Percentiles rank a stretch among this genome's conserved stretches.
phyloP scores from a whole-genome alignment of 2,329 filamentous ascomycete genomes.

The Colletotrichum sp. region DNA sequence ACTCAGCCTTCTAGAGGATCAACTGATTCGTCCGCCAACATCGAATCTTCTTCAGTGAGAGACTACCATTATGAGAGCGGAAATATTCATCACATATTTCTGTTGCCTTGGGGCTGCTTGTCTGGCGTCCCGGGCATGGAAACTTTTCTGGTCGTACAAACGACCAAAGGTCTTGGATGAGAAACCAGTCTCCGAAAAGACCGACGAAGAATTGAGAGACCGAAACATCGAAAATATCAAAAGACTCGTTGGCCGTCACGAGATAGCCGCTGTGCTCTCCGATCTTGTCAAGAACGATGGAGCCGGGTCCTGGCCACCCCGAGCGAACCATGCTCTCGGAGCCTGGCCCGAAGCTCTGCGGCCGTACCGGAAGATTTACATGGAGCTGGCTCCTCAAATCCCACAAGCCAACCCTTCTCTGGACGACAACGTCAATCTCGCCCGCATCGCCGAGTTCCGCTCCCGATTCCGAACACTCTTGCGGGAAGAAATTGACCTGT shows the following conservation, averaged over 20 bases:
- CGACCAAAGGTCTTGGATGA: neutral
- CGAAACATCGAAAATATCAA: neutral
- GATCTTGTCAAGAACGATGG: neutral
- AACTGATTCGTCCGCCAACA: neutral
- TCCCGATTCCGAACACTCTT: neutral
- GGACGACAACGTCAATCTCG: neutral
- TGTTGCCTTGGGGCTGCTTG: neutral
- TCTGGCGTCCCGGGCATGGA: neutral
- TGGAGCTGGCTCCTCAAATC: neutral
- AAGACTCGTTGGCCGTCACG: neutral
- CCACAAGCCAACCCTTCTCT: neutral
- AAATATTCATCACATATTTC: neutral
- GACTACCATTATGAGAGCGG: accelerated
- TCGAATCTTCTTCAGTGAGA: neutral
- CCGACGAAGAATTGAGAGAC: neutral
- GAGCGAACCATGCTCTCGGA: neutral
- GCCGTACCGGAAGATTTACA: neutral
- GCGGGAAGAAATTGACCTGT: neutral
- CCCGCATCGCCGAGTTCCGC: neutral
- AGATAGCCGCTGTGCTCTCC: neutral
- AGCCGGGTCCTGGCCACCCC: neutral
- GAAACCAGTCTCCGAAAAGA: neutral
- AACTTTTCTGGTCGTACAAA: neutral
- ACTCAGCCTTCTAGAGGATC: neutral
- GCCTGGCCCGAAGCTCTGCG: neutral